phyloP scores from a whole-genome alignment of 2,329 filamentous ascomycete genomes.

The Xylaria polymorpha region DNA sequence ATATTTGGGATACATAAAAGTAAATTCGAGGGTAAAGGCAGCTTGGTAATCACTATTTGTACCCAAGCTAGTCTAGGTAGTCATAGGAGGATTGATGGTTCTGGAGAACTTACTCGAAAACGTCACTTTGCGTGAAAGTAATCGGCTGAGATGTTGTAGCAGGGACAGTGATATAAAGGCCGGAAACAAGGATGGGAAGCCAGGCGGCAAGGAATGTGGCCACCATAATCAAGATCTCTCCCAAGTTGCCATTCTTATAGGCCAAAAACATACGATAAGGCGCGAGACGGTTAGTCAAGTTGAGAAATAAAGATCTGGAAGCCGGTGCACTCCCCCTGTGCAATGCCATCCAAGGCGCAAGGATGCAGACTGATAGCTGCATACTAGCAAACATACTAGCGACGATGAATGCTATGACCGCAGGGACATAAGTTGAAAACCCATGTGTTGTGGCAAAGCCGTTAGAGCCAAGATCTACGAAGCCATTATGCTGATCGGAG shows the following conservation, averaged over 20 bases:
- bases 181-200: slow-evolving; percentile 33
- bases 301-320: slow-evolving; percentile 33
- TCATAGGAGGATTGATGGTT: background rate
- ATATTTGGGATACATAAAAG: background rate
- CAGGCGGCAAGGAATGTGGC: slow-evolving; percentile 28
- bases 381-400: slow-evolving; percentile 31
- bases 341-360: slow-evolving; percentile 32
- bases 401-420: slow-evolving; percentile 29
- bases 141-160: slow-evolving; percentile 18
- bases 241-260: slow-evolving; percentile 12
- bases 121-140: slow-evolving; percentile 14
- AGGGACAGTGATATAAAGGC: slow-evolving; percentile 27
- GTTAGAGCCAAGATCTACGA: slow-evolving; percentile 18
- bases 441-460: slow-evolving; percentile 27
- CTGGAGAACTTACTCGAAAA: slow-evolving; percentile 23
- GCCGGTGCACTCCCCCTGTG: slow-evolving; percentile 32
- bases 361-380: slow-evolving; percentile 24
- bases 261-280: slow-evolving; percentile 29
- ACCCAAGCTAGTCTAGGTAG: background rate
- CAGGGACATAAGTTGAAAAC: slow-evolving; percentile 29
- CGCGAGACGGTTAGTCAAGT: slow-evolving; percentile 30
- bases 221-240: slow-evolving; percentile 24
- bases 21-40: background rate
- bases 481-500: slow-evolving; percentile 29
- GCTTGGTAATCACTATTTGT: no score